Conservation (phyloP, 805 yeast genomes). For the Zygosaccharomyces kombuchaensis region DNA sequence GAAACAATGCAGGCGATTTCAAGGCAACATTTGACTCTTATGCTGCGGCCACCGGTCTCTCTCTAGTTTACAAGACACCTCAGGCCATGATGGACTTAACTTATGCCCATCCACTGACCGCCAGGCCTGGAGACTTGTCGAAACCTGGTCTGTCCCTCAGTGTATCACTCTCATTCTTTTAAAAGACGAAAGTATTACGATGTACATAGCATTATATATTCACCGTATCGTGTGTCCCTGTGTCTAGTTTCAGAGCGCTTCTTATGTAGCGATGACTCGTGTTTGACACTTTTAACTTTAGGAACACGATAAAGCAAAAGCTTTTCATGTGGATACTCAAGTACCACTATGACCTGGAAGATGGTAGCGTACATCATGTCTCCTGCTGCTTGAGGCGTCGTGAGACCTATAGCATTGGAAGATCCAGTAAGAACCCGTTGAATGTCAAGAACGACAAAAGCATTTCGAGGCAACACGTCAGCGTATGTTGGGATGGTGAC, state of each 20-base stretch:
- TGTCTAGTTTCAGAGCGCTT: background rate
- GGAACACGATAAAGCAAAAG: background rate
- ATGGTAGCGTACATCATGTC: slow-evolving; percentile 14
- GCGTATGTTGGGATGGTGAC: slow-evolving; percentile 17
- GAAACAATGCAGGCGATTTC: slow-evolving; percentile 38
- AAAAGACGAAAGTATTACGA: slow-evolving; percentile 2
- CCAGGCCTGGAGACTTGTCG: slow-evolving; percentile 41
- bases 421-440: slow-evolving; percentile 30
- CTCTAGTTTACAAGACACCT: slow-evolving; percentile 49
- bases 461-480: slow-evolving; percentile 32
- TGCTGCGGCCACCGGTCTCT: slow-evolving; percentile 47
- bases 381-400: slow-evolving; percentile 19
- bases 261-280: background rate
- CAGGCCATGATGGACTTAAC: slow-evolving; percentile 53
- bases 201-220: slow-evolving; percentile 3
- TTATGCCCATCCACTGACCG: slow-evolving; percentile 50
- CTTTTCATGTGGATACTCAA: slow-evolving; percentile 27
- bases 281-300: background rate
- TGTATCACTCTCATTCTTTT: slow-evolving; percentile 45
- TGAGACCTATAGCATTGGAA: slow-evolving; percentile 23
- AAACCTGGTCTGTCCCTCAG: slow-evolving; percentile 57
- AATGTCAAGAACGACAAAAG: slow-evolving; percentile 33
- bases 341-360: slow-evolving; percentile 20
- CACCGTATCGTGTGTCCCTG: background rate
- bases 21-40: slow-evolving; percentile 18